Evolutionary conservation across 1,139 yeast species (phyloP), one percentile per base, ranked within the genome.

Genomic region (Magnusiomyces ingens): DNA sequence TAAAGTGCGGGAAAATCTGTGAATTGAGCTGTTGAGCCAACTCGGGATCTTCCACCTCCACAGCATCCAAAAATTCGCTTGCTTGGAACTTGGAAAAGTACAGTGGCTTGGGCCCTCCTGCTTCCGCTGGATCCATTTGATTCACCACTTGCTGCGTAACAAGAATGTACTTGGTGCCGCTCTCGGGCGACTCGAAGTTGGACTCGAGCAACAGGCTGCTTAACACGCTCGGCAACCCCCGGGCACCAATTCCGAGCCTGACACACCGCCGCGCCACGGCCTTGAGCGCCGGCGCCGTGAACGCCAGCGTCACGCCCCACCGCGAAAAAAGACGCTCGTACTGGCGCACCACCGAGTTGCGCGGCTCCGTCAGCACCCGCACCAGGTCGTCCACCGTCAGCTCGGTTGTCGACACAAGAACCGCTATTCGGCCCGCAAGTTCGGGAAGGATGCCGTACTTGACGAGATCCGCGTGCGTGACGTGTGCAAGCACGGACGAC

Each of bases 181-280:
- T 74, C 4, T 74, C 78, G 0, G 83, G 83, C 57, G 80, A 75
- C 49, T 78, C 82, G 62, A 73, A 79, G 61, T 78, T 79, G 6
- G 78, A 79, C 49, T 73, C 71, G 18, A 78, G 62, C 21, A 79
- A 62, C n/a, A 78, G 57, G 48, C 76, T 69, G 54, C 78, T 82
- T 73, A 79, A 68, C 11, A 78, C 74, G 1, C 78, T 75, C 56
- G 80, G 67, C 43, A 79, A 61, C 0, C 82, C 82, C 59, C 83
- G 70, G 0, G 82, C 83, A 22, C 83, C 83, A 0, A 81, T 78
- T 2, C 80, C 79, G 8, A 26, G 32, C 32, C 8, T 26, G 8
- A 26, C 58, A 0, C 82, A 78, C 26, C 73, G 60, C 37, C 67
- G 67, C 0, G 82, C 79, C 17, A 79, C 73, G 49, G 65, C 68